Conservation (phyloP, 371 early-diverging fungal species). For the Actinomortierella wolfii region DNA sequence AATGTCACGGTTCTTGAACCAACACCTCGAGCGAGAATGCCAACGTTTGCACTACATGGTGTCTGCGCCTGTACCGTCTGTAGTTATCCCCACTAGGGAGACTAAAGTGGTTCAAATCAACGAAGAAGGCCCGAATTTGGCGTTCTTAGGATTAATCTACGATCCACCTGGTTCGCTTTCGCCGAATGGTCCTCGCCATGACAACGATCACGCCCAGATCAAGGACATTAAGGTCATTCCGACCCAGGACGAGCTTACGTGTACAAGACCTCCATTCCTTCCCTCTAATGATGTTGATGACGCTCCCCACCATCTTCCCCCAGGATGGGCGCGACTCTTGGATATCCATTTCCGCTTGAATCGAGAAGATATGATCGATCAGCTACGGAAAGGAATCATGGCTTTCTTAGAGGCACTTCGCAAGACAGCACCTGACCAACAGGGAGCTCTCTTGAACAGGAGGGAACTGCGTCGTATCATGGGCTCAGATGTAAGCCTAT, state of each 20-base stretch:
- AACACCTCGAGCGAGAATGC: conserved; percentile 6
- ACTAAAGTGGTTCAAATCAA: too few species aligned
- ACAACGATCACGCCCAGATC: conserved; percentile 50
- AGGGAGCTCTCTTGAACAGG: conserved; percentile 7
- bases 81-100: background rate
- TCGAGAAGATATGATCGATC: conserved; percentile 54
- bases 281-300: conserved; percentile 46
- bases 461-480: conserved; percentile 25
- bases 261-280: conserved; percentile 30
- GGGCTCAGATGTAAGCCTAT: conserved; percentile 31
- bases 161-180: conserved; percentile 45
- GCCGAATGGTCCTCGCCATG: conserved; percentile 40
- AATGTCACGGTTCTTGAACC: conserved; percentile 17
- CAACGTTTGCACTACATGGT: conserved; percentile 5
- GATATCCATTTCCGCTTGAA: conserved; percentile 61
- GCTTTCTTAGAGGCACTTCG: conserved; percentile 14
- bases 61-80: background rate
- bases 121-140: conserved; percentile 4
- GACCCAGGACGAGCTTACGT: conserved; percentile 47
- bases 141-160: background rate
- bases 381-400: conserved; percentile 28
- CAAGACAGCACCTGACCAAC: conserved; percentile 9
- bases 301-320: conserved; percentile 46
- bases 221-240: conserved; percentile 48
- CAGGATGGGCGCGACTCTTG: conserved; percentile 52